Evolutionary conservation across 148 eudicot species (phyloP), one percentile per base, ranked within the genome.

Genomic region (Diospyros kaki): DNA sequence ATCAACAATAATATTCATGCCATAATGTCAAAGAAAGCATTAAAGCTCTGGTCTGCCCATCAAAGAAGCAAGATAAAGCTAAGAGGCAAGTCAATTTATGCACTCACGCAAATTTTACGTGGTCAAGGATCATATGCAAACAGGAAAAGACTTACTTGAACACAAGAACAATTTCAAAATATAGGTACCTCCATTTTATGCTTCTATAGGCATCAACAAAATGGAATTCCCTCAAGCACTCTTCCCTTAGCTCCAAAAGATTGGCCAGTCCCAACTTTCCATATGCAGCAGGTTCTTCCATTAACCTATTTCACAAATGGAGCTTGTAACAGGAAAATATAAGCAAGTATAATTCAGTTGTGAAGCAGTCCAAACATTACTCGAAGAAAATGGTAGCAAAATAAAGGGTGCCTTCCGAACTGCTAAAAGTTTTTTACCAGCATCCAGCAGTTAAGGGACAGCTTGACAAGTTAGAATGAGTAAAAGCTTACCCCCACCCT

Each of bases 271-370:
- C 98, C 76, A 94, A 77, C 75, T 94, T 94, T 69, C 98, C 98
- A 77, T 94, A 94, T 50, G 98, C 98, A 76, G 97, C 96, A 74
- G 98, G 98, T 71, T 94, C 98, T 82, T 94, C 98, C 91, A 87
- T 92, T 89, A 94, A 89, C 84, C 98, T 94, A 80, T 74, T 66
- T 45, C 65, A 70, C 48, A 72, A 58, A 64, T 10, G 5, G 18
- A 60, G 43, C 2, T 69, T 72, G 42, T 46, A 66, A 50, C 52
- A 13, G 50, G 44, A 42, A 48, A 15, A 45, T 39, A 54, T 9
- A 9, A 65, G 40, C 44, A 15, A 60, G 14, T 7, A 48, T 4
- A 74, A 15, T 42, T 43, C 18, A n/a, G 64, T 50, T 6, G 18
- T 46, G 10, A 2, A 63, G 50, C n/a, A 51, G 59, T 50, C 9